Base-by-base conservation (phyloP, 805 yeast genomes). In the Phaffomyces opuntiae region DNA sequence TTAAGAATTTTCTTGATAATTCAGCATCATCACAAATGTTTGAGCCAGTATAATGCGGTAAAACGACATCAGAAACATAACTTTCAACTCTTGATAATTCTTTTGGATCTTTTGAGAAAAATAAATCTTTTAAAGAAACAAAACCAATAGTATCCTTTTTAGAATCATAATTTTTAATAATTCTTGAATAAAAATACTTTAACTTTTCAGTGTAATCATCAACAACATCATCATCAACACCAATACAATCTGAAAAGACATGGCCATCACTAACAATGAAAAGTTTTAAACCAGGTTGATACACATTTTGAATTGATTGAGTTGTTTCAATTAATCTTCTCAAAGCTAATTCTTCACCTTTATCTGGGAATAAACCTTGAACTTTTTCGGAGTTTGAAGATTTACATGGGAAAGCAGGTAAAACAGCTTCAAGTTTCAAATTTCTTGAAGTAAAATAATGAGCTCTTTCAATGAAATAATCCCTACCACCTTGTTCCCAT, bases 381-480 rank as follows among this genome's bases (percentile, higher is more conserved):
- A 78, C 83, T 54, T 79, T 79, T 33, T 73, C 67, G 29, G 57
- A 45, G 52, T 79, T 79, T n/a, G 82, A 77, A 0, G 82, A 75
- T 56, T 78, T 79, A 54, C 83, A 78, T 9, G 84, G 84, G 49
- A 79, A 79, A 0, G 84, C 84, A 7, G 84, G 84, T 42, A 79
- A 62, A 9, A 78, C 80, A 13, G 79, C 75, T 57, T 78, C 80
- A 49, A 79, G 68, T 36, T 68, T 69, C 29, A 69, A 45, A 50
- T 66, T 63, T 55, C 78, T 67, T 36, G 72, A 66, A 24, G 80
- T 76, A 55, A 75, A 79, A 55, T 71, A 76, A 27, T 65, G 63
- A 6, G 72, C 69, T 44, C 65, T 67, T 26, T 64, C 60, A 9
- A 67, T 56, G 51, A 78, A 79, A 38, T 64, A 62, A 0, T 56